Conservation (phyloP, 2,329 filamentous ascomycete species). For the Botrytis squamosa region DNA sequence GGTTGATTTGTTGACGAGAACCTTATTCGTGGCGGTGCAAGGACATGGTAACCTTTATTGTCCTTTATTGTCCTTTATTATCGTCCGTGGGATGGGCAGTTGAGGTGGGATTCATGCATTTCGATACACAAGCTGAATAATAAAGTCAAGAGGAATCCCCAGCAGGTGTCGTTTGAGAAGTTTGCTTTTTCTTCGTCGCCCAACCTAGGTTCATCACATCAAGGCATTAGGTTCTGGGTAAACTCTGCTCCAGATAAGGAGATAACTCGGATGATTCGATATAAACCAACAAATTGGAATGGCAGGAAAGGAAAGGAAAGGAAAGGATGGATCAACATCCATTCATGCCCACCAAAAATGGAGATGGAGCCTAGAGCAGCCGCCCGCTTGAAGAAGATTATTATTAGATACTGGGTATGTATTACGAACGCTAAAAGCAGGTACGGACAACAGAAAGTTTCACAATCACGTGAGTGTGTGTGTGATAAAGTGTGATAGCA, state of each 20-base stretch:
- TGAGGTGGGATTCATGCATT: not conserved
- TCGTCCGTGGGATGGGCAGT: not conserved
- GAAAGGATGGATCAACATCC: not conserved
- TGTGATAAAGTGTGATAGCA: not conserved
- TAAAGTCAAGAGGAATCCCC: not conserved
- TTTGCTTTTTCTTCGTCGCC: not conserved
- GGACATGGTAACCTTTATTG: slow-evolving; percentile 2
- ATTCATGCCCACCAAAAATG: not conserved
- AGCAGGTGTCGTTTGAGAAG: not conserved
- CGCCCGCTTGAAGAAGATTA: not conserved
- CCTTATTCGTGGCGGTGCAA: slow-evolving; percentile 12
- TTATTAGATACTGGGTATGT: not conserved
- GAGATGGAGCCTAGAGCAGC: not conserved
- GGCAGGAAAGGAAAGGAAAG: slow-evolving; percentile 4
- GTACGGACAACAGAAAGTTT: not conserved
- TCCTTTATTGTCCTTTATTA: slow-evolving; percentile 14
- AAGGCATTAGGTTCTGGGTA: not conserved
- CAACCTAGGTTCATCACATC: not conserved
- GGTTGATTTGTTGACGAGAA: slow-evolving; percentile 12
- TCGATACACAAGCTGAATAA: slow-evolving; percentile 5
- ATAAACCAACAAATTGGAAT: not conserved
- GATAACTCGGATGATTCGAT: not conserved
- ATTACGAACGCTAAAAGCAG: not conserved
- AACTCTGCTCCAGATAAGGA: not conserved
- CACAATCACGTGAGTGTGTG: not conserved